phyloP scores from a whole-genome alignment of 352 stramenopile genomes.

The Pythium periplocum region DNA sequence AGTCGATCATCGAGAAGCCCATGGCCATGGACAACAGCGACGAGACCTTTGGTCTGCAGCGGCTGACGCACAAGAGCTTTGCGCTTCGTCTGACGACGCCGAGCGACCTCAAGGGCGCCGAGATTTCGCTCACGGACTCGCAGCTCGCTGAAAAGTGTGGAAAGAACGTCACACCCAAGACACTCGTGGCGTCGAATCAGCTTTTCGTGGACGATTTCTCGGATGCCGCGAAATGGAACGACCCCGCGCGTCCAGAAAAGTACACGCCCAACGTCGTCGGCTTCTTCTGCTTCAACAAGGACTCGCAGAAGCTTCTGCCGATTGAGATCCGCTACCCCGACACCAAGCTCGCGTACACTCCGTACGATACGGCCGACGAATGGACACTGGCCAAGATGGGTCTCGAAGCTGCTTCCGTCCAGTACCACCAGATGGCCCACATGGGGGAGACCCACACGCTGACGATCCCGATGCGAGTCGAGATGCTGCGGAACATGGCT shows the following conservation, averaged over 20 bases:
- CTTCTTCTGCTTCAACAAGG: conserved; percentile 14
- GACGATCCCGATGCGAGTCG: conserved; percentile 34
- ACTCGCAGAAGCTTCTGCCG: conserved; percentile 4
- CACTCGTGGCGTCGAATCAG: not conserved
- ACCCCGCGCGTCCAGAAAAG: conserved; percentile 2
- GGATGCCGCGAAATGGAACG: conserved; percentile 9
- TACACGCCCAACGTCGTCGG: conserved; percentile 8
- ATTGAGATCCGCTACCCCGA: conserved; percentile 10
- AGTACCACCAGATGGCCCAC: conserved; percentile 15
- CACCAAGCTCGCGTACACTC: conserved; percentile 9
- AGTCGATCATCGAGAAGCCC: too few species aligned
- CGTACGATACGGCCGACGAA: conserved; percentile 5
- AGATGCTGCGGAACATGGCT: conserved; percentile 30
- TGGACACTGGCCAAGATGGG: conserved; percentile 19
- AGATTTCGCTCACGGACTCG: not conserved
- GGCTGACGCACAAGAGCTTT: too few species aligned
- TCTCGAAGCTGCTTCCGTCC: conserved; percentile 2
- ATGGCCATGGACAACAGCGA: too few species aligned
- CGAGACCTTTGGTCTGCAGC: too few species aligned
- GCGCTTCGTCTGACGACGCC: too few species aligned
- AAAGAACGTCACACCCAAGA: not conserved
- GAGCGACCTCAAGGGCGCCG: too few species aligned
- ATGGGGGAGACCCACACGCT: conserved; percentile 16
- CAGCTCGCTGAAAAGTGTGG: conserved; percentile 5
- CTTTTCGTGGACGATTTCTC: conserved; percentile 12